Base-by-base conservation (phyloP, 495 filamentous ascomycete genomes). In the Xylaria flabelliformis region DNA sequence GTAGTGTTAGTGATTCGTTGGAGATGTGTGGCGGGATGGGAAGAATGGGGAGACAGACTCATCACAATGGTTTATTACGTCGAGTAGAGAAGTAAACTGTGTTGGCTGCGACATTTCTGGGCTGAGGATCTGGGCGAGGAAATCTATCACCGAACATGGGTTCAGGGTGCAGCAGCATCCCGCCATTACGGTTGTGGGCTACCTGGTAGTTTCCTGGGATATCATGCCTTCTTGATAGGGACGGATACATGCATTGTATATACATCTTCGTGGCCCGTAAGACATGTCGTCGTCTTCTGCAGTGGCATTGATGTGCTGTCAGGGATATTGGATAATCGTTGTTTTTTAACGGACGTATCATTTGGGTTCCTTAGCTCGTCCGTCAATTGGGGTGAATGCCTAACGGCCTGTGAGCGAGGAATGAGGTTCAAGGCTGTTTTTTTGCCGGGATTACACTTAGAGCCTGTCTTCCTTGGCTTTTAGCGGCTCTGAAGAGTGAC, bases 51-150 rank as follows among this genome's bases (percentile, higher is more conserved):
- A 29, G 26, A n/a, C 61, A 50, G 34, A 71, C 69, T 71, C 69
- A 59, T 71, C 69, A 41, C 69, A 71, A 17, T 71, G 17, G 24
- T 71, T 58, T 61, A 71, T 50, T 26, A 71, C 61, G 1, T 71
- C 69, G 36, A 71, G 61, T 15, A 71, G 46, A 3, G 56, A 63
- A 4, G 32, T 55, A 44, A 70, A 70, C 13, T n/a, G 26, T 13
- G 34, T 26, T 6, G 42, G 13, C 6, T 62, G 41, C 2, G 68
- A 26, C 68, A 59, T 50, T 0, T 6, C 32, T 4, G 63, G 64
- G 1, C 12, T 36, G 29, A 66, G 29, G 0, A 51, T 9, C 46
- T 29, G 46, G 29, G 19, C 26, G 44, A 66, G 64, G 32, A 29
- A 36, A 42, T 50, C 64, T 17, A 66, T 21, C 26, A 41, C 21